phyloP scores from a whole-genome alignment of 2,329 filamentous ascomycete genomes.

The Penicillium occitanis region DNA sequence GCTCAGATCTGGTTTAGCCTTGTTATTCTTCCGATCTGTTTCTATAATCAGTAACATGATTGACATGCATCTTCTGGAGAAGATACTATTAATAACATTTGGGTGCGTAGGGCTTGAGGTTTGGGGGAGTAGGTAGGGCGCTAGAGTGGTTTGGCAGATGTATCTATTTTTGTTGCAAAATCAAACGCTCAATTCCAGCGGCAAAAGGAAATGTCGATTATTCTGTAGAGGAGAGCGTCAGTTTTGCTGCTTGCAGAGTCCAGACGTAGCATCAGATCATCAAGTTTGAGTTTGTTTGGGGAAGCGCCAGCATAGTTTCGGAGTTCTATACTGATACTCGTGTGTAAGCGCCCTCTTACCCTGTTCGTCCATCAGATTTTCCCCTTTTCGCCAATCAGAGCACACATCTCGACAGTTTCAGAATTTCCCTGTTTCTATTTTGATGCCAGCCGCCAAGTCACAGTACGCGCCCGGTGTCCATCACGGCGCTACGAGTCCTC shows the following conservation, averaged over 20 bases:
- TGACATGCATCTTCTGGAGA: conserved; percentile 7
- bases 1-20: conserved; percentile 17
- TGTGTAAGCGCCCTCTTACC: conserved; percentile 19
- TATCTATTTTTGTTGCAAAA: conserved; percentile 10
- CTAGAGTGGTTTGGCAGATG: not conserved
- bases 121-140: not conserved
- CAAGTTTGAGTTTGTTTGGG: conserved; percentile 11
- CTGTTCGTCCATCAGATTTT: conserved; percentile 31
- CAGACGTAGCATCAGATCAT: conserved; percentile 4
- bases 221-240: not conserved
- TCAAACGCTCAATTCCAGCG: conserved; percentile 12
- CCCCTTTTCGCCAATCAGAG: conserved; percentile 16
- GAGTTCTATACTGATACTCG: not conserved
- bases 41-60: conserved; percentile 29
- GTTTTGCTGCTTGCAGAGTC: not conserved
- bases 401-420: conserved; percentile 26
- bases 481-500: conserved; percentile 27
- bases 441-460: conserved; percentile 28
- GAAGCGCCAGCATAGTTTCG: conserved; percentile 5
- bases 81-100: conserved; percentile 22
- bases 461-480: conserved; percentile 31
- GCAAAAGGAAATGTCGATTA: conserved; percentile 6
- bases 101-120: conserved; percentile 2
- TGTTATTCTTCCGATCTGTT: conserved; percentile 21
- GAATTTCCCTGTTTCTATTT: conserved; percentile 24